These are phyloP conservation scores for Verruconis gallopava DNA, from an alignment of 2,329 filamentous ascomycete species.

Conservation along the genomic window DNA sequence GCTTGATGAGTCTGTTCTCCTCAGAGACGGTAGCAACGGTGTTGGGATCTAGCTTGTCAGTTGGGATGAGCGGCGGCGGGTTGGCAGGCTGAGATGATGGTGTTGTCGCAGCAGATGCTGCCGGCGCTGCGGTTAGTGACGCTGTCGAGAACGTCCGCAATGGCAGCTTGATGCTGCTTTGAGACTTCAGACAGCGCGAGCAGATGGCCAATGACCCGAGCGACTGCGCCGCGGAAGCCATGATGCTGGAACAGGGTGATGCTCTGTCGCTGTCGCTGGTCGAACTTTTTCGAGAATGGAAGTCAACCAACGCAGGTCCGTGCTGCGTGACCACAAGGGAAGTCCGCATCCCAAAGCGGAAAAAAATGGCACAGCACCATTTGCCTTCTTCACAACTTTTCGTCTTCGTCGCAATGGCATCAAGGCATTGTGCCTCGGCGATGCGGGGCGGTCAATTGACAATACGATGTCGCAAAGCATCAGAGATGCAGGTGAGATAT, in stretches of 20 bases:
- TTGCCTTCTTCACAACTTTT: constrained; percentile 1
- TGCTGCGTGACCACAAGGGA: background rate
- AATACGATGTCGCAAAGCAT: constrained; percentile 12
- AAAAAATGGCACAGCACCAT: too few relatives aligned
- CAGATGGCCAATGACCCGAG: constrained; percentile 5
- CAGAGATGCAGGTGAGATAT: too few relatives aligned
- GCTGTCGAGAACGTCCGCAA: constrained; percentile 18
- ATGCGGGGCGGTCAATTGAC: background rate
- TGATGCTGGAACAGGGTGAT: too few relatives aligned
- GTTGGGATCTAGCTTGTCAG: constrained; percentile 43
- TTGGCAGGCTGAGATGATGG: background rate
- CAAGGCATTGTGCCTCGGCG: background rate
- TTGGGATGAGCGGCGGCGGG: background rate
- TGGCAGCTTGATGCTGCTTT: background rate
- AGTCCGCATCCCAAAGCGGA: background rate
- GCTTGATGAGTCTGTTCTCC: constrained; percentile 30
- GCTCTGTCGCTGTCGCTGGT: too few relatives aligned
- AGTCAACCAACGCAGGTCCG: too few relatives aligned
- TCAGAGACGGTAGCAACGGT: constrained; percentile 51
- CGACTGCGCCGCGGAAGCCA: constrained; percentile 1
- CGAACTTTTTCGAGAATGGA: too few relatives aligned
- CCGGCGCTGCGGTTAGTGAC: constrained; percentile 11
- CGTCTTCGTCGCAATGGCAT: background rate
- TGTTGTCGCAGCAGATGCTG: background rate
- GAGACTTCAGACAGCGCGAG: constrained; percentile 1